A percentile compares a stretch with the other conserved stretches of the same genome.
These are phyloP conservation scores for Gossypium longicalyx DNA, from an alignment of 345 rosid species.

Conservation along the genomic window DNA sequence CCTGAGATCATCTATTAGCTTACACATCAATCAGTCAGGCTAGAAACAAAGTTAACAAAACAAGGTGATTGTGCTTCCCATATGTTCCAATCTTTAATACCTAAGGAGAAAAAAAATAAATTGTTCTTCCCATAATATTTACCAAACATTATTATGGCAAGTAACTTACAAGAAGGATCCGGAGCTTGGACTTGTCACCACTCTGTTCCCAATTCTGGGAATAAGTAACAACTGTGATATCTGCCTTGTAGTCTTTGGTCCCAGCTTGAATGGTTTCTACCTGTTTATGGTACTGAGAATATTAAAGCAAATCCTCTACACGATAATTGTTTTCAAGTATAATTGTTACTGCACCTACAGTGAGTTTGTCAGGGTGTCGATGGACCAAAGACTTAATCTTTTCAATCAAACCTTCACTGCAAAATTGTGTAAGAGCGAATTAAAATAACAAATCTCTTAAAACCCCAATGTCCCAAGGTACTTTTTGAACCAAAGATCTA, in stretches of 20 bases:
- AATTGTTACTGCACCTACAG: conserved; percentile 32
- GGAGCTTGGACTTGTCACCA: conserved; percentile 62
- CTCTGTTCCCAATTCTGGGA: conserved; percentile 33
- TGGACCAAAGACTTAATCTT: conserved; percentile 55
- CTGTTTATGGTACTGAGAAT: conserved; percentile 31
- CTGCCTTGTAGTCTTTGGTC: conserved; percentile 68
- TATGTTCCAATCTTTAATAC: neutral
- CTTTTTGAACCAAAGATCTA: no score
- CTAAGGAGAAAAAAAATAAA: neutral
- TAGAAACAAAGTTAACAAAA: conserved; percentile 2
- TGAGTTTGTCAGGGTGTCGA: conserved; percentile 70
- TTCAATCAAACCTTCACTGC: conserved; percentile 66
- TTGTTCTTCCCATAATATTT: neutral
- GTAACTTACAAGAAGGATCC: conserved; percentile 88
- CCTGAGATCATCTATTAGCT: conserved; percentile 35
- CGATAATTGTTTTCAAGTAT: neutral
- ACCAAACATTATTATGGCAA: neutral
- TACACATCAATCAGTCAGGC: conserved; percentile 1
- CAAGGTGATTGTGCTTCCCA: neutral
- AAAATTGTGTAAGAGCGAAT: neutral
- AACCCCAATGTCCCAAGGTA: no score
- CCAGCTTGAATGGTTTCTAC: conserved; percentile 51
- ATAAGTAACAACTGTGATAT: conserved; percentile 67
- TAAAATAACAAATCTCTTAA: neutral
- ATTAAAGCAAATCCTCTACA: neutral